Conservation (phyloP, 768 basidiomycete genomes). For the Lentinula guzmanii region DNA sequence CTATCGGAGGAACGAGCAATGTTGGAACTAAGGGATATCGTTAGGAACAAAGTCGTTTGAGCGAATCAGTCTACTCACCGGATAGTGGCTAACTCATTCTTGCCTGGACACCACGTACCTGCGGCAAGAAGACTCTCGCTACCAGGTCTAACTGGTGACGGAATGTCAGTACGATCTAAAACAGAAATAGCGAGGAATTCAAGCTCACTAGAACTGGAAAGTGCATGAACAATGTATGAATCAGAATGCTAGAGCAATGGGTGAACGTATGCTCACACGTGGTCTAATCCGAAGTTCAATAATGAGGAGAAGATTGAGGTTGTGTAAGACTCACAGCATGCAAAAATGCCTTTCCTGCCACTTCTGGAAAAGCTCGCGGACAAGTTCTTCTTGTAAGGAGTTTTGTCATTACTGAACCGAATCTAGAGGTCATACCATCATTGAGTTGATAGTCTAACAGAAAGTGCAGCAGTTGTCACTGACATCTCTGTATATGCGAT, state of each 20-base stretch:
- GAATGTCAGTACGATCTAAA: not conserved
- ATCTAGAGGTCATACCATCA: constrained; percentile 36
- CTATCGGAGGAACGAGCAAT: constrained; percentile 55
- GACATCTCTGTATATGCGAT: constrained; percentile 91
- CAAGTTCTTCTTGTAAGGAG: constrained; percentile 85
- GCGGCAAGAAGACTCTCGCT: constrained; percentile 70
- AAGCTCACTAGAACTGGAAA: not conserved
- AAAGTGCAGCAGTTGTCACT: not conserved
- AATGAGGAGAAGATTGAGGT: not conserved
- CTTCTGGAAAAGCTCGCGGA: constrained; percentile 84
- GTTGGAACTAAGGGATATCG: constrained; percentile 40
- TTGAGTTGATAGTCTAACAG: not conserved
- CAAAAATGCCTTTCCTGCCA: constrained; percentile 88
- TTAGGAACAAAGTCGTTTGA: not conserved
- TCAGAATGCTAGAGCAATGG: not conserved
- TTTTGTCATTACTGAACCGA: constrained; percentile 91
- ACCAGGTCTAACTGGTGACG: constrained; percentile 51
- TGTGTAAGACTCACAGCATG: constrained; percentile 55
- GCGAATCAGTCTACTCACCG: constrained; percentile 34
- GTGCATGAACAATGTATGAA: too few species aligned
- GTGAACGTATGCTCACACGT: constrained; percentile 39
- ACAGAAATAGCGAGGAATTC: not conserved
- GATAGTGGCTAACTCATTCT: constrained; percentile 73
- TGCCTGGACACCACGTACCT: constrained; percentile 74
- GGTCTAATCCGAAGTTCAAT: constrained; percentile 35